Percentiles rank a stretch among this genome's conserved stretches.
phyloP scores from a whole-genome alignment of 2,329 filamentous ascomycete genomes.

The Epichloe aotearoae region DNA sequence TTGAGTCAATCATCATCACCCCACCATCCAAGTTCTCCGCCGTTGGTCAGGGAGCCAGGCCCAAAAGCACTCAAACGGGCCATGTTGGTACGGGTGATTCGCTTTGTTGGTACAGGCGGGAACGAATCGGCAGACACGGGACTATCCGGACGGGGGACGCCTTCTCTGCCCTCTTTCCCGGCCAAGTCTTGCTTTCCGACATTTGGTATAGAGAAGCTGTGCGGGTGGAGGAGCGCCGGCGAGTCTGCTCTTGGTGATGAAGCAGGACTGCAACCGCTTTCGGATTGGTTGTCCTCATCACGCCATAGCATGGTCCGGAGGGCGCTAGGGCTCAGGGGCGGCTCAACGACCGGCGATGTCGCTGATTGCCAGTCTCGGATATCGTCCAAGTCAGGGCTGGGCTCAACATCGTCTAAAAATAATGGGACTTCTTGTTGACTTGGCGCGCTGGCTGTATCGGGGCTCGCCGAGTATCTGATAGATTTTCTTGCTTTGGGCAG shows the following conservation, averaged over 20 bases:
- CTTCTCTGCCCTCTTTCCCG: conserved; percentile 9
- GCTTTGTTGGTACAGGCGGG: conserved; percentile 11
- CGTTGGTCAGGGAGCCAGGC: conserved; percentile 11
- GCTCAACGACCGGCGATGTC: conserved; percentile 3
- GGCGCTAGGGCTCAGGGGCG: neutral
- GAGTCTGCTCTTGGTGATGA: conserved; percentile 9
- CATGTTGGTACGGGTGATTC: conserved; percentile 20
- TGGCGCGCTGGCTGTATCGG: conserved; percentile 6
- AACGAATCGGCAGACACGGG: conserved; percentile 23
- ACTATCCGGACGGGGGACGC: conserved; percentile 28
- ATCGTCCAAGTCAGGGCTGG: conserved; percentile 25
- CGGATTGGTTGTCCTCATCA: neutral
- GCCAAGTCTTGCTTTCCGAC: neutral
- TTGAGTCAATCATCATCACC: conserved; percentile 25
- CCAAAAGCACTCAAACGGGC: conserved; percentile 25
- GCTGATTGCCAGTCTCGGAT: conserved; percentile 21
- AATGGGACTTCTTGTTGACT: conserved; percentile 13
- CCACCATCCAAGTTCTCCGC: conserved; percentile 22
- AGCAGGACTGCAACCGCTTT: neutral
- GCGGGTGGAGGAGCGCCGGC: conserved; percentile 1
- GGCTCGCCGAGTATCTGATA: neutral
- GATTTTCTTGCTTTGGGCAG: neutral
- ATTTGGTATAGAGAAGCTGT: conserved; percentile 2
- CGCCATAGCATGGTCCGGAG: neutral
- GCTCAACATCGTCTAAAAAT: conserved; percentile 20